Percentiles rank a stretch among this genome's conserved stretches.
phyloP scores from a whole-genome alignment of 345 rosid genomes.

The Eucalyptus polybractea region DNA sequence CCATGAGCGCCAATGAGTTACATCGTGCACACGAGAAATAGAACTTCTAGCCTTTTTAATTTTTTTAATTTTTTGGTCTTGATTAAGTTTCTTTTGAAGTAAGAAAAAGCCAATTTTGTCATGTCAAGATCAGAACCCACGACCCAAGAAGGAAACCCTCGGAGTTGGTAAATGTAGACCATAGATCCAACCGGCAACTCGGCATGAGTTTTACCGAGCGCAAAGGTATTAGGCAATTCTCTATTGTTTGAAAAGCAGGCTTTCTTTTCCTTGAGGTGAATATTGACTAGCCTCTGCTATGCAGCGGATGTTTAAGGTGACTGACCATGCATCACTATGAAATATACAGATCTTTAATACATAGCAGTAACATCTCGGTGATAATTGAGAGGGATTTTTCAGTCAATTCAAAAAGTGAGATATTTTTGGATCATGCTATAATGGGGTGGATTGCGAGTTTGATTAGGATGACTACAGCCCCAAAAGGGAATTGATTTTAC shows the following conservation, averaged over 20 bases:
- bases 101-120: neutral
- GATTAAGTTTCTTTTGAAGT: neutral
- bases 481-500: neutral
- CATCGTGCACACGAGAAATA: rapidly evolving
- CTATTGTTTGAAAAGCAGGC: neutral
- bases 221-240: neutral
- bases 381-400: neutral
- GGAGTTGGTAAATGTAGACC: neutral
- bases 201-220: neutral
- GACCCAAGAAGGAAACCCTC: neutral
- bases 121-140: neutral
- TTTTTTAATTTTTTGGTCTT: neutral
- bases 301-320: neutral
- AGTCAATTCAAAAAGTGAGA: neutral
- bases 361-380: neutral
- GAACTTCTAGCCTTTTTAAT: neutral
- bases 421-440: too few species aligned
- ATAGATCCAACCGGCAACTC: neutral
- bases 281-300: neutral
- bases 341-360: neutral
- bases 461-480: neutral
- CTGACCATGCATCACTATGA: neutral
- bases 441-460: neutral
- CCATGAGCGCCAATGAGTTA: rapidly evolving
- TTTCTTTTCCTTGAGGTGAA: neutral